A percentile compares a stretch with the other conserved stretches of the same genome.
These are phyloP conservation scores for Leccinum fallax DNA, from an alignment of 1,284 basidiomycete species.

Conservation along the genomic window DNA sequence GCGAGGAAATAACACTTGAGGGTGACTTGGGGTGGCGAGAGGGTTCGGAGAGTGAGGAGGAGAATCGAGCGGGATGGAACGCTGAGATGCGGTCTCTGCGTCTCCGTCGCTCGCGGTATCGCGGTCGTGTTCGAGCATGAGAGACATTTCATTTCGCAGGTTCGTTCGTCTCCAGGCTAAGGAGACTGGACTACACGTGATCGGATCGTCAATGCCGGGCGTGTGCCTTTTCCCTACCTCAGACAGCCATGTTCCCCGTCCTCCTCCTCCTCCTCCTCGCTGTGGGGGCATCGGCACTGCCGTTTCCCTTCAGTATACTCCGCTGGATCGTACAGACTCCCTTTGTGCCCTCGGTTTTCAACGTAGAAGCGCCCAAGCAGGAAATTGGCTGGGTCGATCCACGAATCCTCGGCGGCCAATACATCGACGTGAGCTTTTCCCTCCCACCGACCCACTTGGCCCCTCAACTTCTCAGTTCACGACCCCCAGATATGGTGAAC, in stretches of 20 bases:
- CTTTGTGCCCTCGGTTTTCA: constrained; percentile 9
- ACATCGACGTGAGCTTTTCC: constrained; percentile 64
- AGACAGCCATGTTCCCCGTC: constrained; percentile 5
- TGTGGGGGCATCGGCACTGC: constrained; percentile 22
- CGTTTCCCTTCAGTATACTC: constrained; percentile 17
- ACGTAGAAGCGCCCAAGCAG: constrained; percentile 17
- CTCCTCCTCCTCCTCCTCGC: constrained; percentile 19
- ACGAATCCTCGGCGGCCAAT: constrained; percentile 63
- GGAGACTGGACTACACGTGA: constrained; percentile 22
- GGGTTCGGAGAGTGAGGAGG: constrained; percentile 50
- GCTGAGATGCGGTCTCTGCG: constrained; percentile 78
- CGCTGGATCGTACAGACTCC: constrained; percentile 18
- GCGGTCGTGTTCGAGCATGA: constrained; percentile 3
- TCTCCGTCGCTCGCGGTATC: constrained; percentile 46
- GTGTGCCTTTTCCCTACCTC: not conserved
- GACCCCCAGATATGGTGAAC: constrained; percentile 66
- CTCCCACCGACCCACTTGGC: not conserved
- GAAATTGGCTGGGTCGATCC: constrained; percentile 69
- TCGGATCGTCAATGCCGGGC: not conserved
- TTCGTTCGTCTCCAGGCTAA: not conserved
- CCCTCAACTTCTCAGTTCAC: constrained; percentile 52
- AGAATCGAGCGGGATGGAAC: constrained; percentile 73
- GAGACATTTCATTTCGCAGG: constrained; percentile 1
- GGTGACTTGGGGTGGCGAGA: constrained; percentile 31
- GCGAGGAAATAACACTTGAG: constrained; percentile 43